Percentiles rank a stretch among this genome's conserved stretches.
Evolutionary conservation across 2,329 filamentous ascomycete species (phyloP).

Genomic region (Alternaria infectoria): DNA sequence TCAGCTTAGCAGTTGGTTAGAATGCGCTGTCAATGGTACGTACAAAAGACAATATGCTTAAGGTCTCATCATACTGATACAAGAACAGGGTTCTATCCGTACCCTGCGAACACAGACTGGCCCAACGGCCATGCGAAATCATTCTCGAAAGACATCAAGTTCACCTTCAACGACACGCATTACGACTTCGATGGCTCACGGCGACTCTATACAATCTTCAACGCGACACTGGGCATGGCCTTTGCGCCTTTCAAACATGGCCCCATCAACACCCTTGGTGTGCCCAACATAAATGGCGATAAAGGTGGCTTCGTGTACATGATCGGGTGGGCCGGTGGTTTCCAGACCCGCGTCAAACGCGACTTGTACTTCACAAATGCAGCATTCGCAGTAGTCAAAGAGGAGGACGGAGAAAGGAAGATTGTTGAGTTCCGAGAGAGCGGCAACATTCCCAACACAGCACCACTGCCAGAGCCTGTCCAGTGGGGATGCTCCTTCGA

Average conservation of each 20-base stretch:
- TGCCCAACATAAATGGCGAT: slow-evolving; percentile 39
- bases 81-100: slow-evolving; percentile 39
- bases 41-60: neutral
- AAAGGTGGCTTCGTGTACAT: slow-evolving; percentile 43
- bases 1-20: slow-evolving; percentile 39
- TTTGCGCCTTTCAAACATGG: slow-evolving; percentile 41
- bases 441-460: slow-evolving; percentile 40
- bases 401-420: slow-evolving; percentile 31
- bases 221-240: slow-evolving; percentile 30
- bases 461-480: slow-evolving; percentile 27
- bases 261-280: slow-evolving; percentile 33
- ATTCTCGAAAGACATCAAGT: slow-evolving; percentile 35
- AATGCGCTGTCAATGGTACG: slow-evolving; percentile 40
- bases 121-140: slow-evolving; percentile 26
- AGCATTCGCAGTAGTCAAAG: slow-evolving; percentile 36
- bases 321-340: slow-evolving; percentile 42
- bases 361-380: slow-evolving; percentile 41
- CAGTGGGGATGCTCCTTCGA: slow-evolving; percentile 33
- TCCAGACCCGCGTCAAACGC: slow-evolving; percentile 23
- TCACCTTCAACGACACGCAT: slow-evolving; percentile 42
- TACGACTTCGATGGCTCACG: slow-evolving; percentile 40
- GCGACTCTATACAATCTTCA: slow-evolving; percentile 35
- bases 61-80: neutral
- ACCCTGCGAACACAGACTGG: slow-evolving; percentile 40
- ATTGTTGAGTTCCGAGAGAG: slow-evolving; percentile 43